Conservation (phyloP, 192 early-diverging fungal genomes). For the Haplosporangium gracile region DNA sequence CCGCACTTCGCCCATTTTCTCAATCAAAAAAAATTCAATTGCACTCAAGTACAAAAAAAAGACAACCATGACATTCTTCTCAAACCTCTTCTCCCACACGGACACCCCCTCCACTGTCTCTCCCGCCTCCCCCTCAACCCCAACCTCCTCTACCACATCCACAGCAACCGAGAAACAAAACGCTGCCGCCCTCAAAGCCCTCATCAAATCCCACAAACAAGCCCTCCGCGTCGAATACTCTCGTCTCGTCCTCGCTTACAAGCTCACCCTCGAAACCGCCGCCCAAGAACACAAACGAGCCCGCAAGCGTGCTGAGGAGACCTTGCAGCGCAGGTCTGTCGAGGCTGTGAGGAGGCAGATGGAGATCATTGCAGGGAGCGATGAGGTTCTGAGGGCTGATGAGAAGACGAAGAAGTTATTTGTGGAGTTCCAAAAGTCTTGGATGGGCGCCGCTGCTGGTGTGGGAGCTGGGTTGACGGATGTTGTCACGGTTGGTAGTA, state of each 20-base stretch:
- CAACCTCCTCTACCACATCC: not conserved
- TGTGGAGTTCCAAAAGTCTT: not conserved
- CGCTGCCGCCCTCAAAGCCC: slow-evolving; percentile 10
- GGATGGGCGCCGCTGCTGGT: not conserved
- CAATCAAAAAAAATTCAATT: not conserved
- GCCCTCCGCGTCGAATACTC: slow-evolving; percentile 2
- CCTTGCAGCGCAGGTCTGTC: not conserved
- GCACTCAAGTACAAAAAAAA: not conserved
- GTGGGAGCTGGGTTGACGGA: no score
- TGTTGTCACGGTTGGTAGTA: not conserved
- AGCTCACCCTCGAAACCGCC: slow-evolving; percentile 11
- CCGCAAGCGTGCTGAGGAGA: slow-evolving; percentile 7
- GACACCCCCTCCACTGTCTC: not conserved
- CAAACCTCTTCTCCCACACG: slow-evolving; percentile 15
- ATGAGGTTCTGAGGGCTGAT: slow-evolving; percentile 9
- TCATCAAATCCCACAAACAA: slow-evolving; percentile 11
- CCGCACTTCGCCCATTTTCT: not conserved
- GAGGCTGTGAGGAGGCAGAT: not conserved
- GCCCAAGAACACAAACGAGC: slow-evolving; percentile 17
- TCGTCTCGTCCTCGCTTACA: slow-evolving; percentile 15
- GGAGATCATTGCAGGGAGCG: slow-evolving; percentile 6
- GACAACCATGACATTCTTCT: slow-evolving; percentile 25
- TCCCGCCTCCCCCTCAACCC: not conserved
- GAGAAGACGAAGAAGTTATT: slow-evolving; percentile 21
- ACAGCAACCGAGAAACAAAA: slow-evolving; percentile 21